Base-by-base conservation (phyloP, 495 filamentous ascomycete genomes). In the Penicillium mononematosum region DNA sequence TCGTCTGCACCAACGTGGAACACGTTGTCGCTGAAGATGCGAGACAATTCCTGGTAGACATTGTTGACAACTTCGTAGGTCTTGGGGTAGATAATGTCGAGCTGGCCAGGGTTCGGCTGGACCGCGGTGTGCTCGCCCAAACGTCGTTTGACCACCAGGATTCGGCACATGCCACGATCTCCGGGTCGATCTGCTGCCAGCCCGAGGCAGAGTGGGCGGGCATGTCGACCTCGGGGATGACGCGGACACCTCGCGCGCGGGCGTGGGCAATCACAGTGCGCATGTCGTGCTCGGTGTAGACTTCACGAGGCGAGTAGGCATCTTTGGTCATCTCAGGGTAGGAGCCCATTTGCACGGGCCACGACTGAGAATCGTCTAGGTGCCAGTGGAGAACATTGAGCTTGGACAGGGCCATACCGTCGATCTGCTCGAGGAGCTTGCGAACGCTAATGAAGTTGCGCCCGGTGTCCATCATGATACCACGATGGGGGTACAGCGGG, bases 101-200 rank as follows among this genome's bases (percentile, higher is more conserved):
- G 71, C 51, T 84, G 81, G 31, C 81, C 81, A 0, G 81, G 81
- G 54, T 77, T 79, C 1, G 81, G 81, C 69, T 84, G 76, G 9
- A 84, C 78, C 25, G 80, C 78, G 3, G 80, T 84, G 61, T 83
- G 81, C 11, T 70, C 4, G 72, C 53, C 72, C 72, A 82, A 44
- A 70, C 66, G 50, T 83, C 81, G 52, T 83, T 82, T 19, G 76
- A 79, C 81, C 81, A 84, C 81, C 81, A 84, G 1, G 77, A 75
- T 59, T 84, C 62, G 14, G 60, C 67, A 58, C 81, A 84, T 1
- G 80, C 65, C 19, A 84, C 75, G 22, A 84, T 78, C 8, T 72
- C 61, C 4, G 74, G 74, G 52, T 84, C 78, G 5, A 83, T 69
- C 58, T 81, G 80, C 57, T 81, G 74, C 81, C 81, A 84, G 46